Base-by-base conservation (phyloP, 192 early-diverging fungal species). In the Podila horticola region DNA sequence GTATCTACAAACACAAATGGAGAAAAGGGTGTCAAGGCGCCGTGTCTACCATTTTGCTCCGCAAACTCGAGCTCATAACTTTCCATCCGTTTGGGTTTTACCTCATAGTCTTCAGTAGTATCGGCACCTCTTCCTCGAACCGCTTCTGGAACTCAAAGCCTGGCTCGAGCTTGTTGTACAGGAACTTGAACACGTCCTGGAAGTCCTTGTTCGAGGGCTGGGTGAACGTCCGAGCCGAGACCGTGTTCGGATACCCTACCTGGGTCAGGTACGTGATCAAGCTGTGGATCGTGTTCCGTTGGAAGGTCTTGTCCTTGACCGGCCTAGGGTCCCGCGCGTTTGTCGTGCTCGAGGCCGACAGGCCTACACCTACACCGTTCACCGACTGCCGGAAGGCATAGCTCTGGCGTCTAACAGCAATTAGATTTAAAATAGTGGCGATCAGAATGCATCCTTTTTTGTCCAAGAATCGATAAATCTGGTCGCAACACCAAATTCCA, bases 91-190 rank as follows among this genome's bases (percentile, higher is more conserved):
- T 22, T 55, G 15, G 6, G 26, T 33, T 13, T 48, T 77, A 87
- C 86, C 77, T 88, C 62, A 94, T 73, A 6, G 83, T 84, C 52
- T 84, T 87, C 34, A 94, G 48, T 15, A 94, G 69, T 3, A 76
- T 64, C 4, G 88, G 90, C 12, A 93, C 87, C 52, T 93, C 93
- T 31, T 94, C 93, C 69, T 94, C 93, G 36, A 91, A 91, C 68
- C 89, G 90, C 63, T 87, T 87, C 74, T 84, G 69, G 72, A 88
- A 87, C 28, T 85, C 81, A 64, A 88, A 87, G 24, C 76, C 66
- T 8, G 91, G 90, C 58, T 93, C 91, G 63, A 94, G 61, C 49
- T 86, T 84, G 1, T 64, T 63, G 71, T 93, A 90, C n/a, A 93
- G 74, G 66, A 91, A 93, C 59, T 90, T 90, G 85, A 94, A 94